Conservation (phyloP, 2,329 filamentous ascomycete genomes). For the Coleophoma crateriformis region DNA sequence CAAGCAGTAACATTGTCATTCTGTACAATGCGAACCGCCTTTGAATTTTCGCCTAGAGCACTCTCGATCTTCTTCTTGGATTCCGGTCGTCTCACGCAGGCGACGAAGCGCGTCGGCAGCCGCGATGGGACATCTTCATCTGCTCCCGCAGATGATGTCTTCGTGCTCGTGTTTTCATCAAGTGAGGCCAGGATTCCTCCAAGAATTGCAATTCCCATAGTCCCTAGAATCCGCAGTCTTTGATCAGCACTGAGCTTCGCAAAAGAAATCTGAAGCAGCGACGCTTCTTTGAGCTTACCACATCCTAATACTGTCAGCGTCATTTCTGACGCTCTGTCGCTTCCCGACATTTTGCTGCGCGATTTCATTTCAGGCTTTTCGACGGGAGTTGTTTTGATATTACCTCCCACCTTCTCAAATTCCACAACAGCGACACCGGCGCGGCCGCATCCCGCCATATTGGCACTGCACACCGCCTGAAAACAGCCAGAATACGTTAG, state of each 20-base stretch:
- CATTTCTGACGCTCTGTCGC: slow-evolving; percentile 35
- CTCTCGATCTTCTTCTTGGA: slow-evolving; percentile 64
- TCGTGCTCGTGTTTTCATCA: slow-evolving; percentile 42
- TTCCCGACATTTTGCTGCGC: not conserved
- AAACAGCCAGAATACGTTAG: not conserved
- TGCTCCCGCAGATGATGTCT: slow-evolving; percentile 32
- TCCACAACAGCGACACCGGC: too few species aligned
- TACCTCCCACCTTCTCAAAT: not conserved
- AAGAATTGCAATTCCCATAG: slow-evolving; percentile 81
- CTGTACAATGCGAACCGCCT: slow-evolving; percentile 59
- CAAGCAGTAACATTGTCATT: slow-evolving; percentile 68
- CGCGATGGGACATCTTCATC: slow-evolving; percentile 46
- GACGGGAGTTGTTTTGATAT: not conserved
- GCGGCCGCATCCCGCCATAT: too few species aligned
- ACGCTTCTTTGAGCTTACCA: slow-evolving; percentile 45
- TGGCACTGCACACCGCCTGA: not conserved
- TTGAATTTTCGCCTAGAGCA: slow-evolving; percentile 58
- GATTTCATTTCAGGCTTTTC: too few species aligned
- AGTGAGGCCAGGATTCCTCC: slow-evolving; percentile 73
- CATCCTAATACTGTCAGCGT: slow-evolving; percentile 79
- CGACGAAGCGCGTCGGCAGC: slow-evolving; percentile 72
- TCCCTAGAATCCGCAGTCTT: slow-evolving; percentile 44
- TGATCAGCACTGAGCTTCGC: slow-evolving; percentile 2
- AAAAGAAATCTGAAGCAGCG: not conserved
- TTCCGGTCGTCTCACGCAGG: slow-evolving; percentile 68